Percentiles rank a stretch among this genome's conserved stretches.
Evolutionary conservation across 805 yeast genomes (phyloP).

Genomic region (Kodamaea laetipori): DNA sequence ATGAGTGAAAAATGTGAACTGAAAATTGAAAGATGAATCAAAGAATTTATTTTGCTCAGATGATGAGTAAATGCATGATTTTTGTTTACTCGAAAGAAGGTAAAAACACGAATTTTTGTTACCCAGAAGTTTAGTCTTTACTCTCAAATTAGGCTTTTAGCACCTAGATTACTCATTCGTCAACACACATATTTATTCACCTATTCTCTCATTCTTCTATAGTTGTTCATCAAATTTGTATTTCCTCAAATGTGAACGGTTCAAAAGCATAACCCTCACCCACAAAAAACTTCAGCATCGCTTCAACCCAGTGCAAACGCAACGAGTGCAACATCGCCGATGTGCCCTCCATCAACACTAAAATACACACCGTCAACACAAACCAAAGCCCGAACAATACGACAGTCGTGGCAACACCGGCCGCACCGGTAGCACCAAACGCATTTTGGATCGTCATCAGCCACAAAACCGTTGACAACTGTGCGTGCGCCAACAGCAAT

Average conservation of each 20-base stretch:
- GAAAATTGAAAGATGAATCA: too few species aligned
- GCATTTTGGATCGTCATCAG: slow-evolving; percentile 87
- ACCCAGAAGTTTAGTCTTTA: too few species aligned
- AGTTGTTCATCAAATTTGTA: slow-evolving; percentile 5
- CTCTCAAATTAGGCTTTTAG: too few species aligned
- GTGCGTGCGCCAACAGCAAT: slow-evolving; percentile 93
- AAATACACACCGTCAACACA: slow-evolving; percentile 81
- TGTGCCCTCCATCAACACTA: slow-evolving; percentile 98
- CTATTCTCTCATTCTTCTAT: too few species aligned
- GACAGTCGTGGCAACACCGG: slow-evolving; percentile 75
- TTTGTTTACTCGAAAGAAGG: too few species aligned
- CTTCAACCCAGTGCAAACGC: slow-evolving; percentile 98
- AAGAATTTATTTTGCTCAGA: too few species aligned
- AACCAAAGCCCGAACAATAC: slow-evolving; percentile 94
- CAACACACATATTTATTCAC: too few species aligned
- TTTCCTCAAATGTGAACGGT: slow-evolving; percentile 70
- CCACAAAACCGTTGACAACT: slow-evolving; percentile 94
- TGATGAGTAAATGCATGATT: too few species aligned
- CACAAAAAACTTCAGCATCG: slow-evolving; percentile 96
- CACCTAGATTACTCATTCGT: too few species aligned
- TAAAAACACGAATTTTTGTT: too few species aligned
- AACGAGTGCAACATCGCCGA: slow-evolving; percentile 99
- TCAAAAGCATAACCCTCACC: slow-evolving; percentile 93
- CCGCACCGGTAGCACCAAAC: slow-evolving; percentile 62
- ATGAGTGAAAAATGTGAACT: too few species aligned